A percentile compares a stretch with the other conserved stretches of the same genome.
Evolutionary conservation across 2,329 filamentous ascomycete genomes (phyloP).

Genomic region (Ophiocordyceps camponoti-floridani): DNA sequence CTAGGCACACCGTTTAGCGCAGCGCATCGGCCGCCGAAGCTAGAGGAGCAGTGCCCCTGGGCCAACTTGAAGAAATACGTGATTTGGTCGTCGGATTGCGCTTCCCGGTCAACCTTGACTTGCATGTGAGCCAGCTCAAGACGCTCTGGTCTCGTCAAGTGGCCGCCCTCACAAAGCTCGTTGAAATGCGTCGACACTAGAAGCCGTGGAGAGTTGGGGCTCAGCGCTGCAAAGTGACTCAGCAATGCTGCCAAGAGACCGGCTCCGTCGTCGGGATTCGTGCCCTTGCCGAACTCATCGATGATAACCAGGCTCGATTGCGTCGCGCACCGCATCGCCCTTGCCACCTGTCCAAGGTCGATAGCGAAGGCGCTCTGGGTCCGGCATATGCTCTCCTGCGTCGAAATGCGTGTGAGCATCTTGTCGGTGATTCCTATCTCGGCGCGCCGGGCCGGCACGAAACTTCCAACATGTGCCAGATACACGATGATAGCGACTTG

Average conservation of each 20-base stretch:
- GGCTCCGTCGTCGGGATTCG: constrained; percentile 36
- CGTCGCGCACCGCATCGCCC: constrained; percentile 59
- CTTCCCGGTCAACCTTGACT: constrained; percentile 38
- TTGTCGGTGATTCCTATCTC: constrained; percentile 79
- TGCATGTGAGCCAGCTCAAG: constrained; percentile 56
- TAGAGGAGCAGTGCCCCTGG: constrained; percentile 54
- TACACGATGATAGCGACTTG: constrained; percentile 84
- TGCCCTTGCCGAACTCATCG: constrained; percentile 72
- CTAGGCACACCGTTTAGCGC: constrained; percentile 67
- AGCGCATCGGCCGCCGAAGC: constrained; percentile 76
- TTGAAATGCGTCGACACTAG: constrained; percentile 46
- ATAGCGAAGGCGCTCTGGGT: constrained; percentile 50
- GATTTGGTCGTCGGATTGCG: constrained; percentile 40
- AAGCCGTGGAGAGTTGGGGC: constrained; percentile 31
- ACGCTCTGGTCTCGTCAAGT: constrained; percentile 29
- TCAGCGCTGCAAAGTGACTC: constrained; percentile 32
- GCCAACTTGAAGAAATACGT: constrained; percentile 57
- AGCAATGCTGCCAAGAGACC: constrained; percentile 40
- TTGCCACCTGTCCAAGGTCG: constrained; percentile 72
- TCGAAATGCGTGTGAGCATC: constrained; percentile 73
- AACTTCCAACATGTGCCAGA: constrained; percentile 83
- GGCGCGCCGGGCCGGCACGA: constrained; percentile 64
- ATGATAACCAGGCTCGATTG: constrained; percentile 66
- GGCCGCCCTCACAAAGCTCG: constrained; percentile 52
- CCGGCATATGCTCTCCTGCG: constrained; percentile 42